Conservation (phyloP, 768 basidiomycete species). For the Amanita inopinata region DNA sequence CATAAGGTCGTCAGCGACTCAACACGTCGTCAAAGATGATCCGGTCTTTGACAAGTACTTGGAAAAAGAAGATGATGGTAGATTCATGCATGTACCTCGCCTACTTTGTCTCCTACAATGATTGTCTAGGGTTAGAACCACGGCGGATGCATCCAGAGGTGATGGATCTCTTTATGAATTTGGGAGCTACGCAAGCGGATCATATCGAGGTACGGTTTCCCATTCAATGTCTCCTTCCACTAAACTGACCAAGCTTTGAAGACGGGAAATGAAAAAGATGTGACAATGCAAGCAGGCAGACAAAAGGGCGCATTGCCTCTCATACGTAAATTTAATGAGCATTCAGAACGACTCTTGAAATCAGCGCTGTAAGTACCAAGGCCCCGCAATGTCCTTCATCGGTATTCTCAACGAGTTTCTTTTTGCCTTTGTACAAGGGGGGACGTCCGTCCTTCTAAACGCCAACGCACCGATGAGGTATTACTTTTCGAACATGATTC, state of each 20-base stretch:
- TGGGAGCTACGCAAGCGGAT: constrained; percentile 85
- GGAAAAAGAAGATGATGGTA: constrained; percentile 93
- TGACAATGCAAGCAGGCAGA: constrained; percentile 93
- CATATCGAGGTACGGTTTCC: constrained; percentile 63
- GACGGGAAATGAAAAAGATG: constrained; percentile 84
- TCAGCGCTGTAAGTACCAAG: constrained; percentile 50
- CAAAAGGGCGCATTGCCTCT: constrained; percentile 83
- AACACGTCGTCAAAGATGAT: constrained; percentile 83
- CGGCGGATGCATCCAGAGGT: constrained; percentile 52
- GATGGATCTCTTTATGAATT: constrained; percentile 73
- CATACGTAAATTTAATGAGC: constrained; percentile 96
- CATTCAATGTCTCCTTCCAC: background rate
- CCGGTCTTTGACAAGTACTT: constrained; percentile 93
- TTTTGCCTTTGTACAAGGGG: constrained; percentile 28
- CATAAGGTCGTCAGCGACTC: constrained; percentile 76
- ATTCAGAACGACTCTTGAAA: constrained; percentile 82
- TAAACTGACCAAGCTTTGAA: constrained; percentile 22
- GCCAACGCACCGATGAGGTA: constrained; percentile 44
- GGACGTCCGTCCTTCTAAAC: constrained; percentile 49
- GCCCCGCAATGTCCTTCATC: background rate
- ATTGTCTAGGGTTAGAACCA: constrained; percentile 60
- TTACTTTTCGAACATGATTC: constrained; percentile 4
- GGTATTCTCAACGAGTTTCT: too few relatives aligned
- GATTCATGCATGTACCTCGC: constrained; percentile 14
- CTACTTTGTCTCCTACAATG: background rate